These are phyloP conservation scores for Pestalotiopsis sp. DNA, from an alignment of 2,329 filamentous ascomycete genomes.

Conservation along the genomic window DNA sequence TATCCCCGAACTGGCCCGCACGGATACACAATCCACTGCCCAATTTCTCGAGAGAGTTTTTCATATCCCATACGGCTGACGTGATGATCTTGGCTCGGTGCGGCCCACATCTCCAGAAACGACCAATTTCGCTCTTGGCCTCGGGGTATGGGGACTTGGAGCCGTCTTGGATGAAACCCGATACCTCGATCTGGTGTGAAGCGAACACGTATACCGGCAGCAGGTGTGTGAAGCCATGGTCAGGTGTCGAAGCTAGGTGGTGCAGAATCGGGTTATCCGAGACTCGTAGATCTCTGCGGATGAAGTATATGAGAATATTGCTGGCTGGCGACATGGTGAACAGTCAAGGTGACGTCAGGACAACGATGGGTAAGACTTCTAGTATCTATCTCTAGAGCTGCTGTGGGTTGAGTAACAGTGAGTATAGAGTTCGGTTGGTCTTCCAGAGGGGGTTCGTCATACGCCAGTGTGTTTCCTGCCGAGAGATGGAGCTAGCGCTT, in stretches of 20 bases:
- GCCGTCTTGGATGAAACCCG: conserved; percentile 66
- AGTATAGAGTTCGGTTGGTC: background rate
- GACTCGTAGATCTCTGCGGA: conserved; percentile 73
- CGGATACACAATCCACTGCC: conserved; percentile 66
- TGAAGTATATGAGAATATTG: conserved; percentile 68
- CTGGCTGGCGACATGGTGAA: conserved; percentile 28
- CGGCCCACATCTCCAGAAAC: conserved; percentile 75
- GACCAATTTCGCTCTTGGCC: conserved; percentile 65
- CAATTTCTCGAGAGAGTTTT: conserved; percentile 59
- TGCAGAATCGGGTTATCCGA: conserved; percentile 76
- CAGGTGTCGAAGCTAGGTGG: conserved; percentile 47
- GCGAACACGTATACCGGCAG: conserved; percentile 73
- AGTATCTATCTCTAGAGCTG: background rate
- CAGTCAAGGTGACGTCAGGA: background rate
- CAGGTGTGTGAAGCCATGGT: conserved; percentile 66
- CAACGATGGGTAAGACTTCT: background rate
- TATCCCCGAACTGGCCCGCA: conserved; percentile 62
- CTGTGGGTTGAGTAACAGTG: background rate
- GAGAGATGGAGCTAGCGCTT: background rate
- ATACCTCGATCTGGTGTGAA: conserved; percentile 73
- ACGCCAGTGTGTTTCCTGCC: background rate
- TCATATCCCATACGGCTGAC: conserved; percentile 74
- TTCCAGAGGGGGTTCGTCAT: background rate
- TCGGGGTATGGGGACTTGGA: conserved; percentile 67
- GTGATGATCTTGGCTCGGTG: conserved; percentile 73